Conservation (phyloP, 225 moss, liverwort and hornwort species). For the Rhytidiadelphus loreus region DNA sequence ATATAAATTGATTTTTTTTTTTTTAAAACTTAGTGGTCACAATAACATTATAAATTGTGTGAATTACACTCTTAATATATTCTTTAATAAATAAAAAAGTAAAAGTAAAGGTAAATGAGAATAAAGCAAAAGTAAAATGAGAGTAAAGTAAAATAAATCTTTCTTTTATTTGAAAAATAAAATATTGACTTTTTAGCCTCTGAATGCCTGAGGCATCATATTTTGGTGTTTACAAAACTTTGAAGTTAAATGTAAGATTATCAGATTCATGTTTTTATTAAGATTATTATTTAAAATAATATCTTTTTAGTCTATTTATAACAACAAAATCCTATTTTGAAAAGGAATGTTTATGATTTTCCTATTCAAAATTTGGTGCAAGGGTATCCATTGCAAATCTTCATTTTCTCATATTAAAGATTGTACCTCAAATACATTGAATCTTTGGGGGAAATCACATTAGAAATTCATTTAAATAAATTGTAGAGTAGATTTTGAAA, state of each 20-base stretch:
- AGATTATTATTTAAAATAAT: too few species aligned
- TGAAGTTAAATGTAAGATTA: not conserved
- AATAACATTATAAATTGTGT: not conserved
- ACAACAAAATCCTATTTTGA: not conserved
- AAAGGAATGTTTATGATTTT: not conserved
- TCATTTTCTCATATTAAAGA: not conserved
- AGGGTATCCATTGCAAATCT: not conserved
- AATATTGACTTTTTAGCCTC: rapidly evolving
- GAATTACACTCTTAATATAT: not conserved
- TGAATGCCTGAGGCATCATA: not conserved
- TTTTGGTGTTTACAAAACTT: not conserved
- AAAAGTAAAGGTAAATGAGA: not conserved
- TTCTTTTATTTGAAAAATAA: not conserved
- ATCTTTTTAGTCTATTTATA: not conserved
- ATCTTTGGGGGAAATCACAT: not conserved
- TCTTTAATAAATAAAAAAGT: too few species aligned
- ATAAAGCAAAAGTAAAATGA: not conserved
- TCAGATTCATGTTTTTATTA: not conserved
- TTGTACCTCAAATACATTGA: not conserved
- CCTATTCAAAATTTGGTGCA: not conserved
- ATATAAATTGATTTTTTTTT: not conserved
- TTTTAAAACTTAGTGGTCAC: too few species aligned
- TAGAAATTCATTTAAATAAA: not conserved
- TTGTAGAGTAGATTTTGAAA: not conserved
- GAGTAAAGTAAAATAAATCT: not conserved